Base-by-base conservation (phyloP, 441 rosid genomes). In the Mallotus japonicus region DNA sequence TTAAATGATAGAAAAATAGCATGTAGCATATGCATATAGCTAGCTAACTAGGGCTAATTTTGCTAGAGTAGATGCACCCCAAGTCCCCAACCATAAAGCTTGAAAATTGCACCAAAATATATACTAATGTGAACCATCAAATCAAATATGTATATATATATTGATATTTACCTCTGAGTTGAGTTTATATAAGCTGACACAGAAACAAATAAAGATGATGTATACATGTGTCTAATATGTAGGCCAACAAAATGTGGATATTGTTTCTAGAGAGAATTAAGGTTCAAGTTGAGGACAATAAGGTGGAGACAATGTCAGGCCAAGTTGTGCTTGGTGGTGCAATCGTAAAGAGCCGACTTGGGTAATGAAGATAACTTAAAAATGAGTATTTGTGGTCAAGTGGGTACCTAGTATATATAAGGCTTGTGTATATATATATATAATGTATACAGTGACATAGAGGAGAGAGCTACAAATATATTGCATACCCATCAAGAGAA, bases 201-300 rank as follows among this genome's bases (percentile, higher is more conserved):
- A 42, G 64, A 69, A 75, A 69, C 11, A 63, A n/a, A 28, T 24
- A 24, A 50, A 71, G 37, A 58, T 17, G 19, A 7, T 2, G 7
- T 22, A 6, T 6, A 59, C n/a, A 14, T 24, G 56, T 53, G 46
- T 19, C 56, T n/a, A 11, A n/a, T 17, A 12, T 46, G 20, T 51
- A 60, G 71, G 75, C 60, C 65, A 61, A 63, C 22, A 44, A 58
- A 49, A 60, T 22, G 44, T 62, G 59, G 73, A 62, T 59, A 72
- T 74, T 69, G 71, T 74, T 71, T 51, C 20, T 73, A 72, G 68
- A 71, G 70, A 72, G 79, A 78, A 64, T 78, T 78, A 73, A 75
- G 75, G 59, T 49, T 34, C 14, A 64, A 62, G 46, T 47, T 34
- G 55, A 58, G 46, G 84, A 85, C 88, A 85, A 85, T 47, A 75